These are phyloP conservation scores for Pichia cactophila DNA, from an alignment of 1,139 yeast genomes.

Conservation along the genomic window DNA sequence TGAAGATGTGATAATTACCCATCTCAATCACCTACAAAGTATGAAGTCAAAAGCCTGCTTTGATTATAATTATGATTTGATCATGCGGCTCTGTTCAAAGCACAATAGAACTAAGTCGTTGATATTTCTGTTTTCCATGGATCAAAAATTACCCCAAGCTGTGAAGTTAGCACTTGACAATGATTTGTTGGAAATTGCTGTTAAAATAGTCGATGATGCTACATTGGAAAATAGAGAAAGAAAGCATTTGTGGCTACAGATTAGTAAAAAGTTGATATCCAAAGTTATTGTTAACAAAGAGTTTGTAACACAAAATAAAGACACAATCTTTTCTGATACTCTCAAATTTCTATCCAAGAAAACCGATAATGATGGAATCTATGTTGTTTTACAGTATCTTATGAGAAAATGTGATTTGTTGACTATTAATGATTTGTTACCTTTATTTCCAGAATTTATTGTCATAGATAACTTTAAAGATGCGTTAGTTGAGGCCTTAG, in stretches of 20 bases:
- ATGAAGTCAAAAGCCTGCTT: conserved; percentile 11
- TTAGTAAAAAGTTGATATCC: conserved; percentile 52
- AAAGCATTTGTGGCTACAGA: conserved; percentile 67
- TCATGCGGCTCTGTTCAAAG: conserved; percentile 64
- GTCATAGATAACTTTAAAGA: conserved; percentile 78
- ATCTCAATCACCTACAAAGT: conserved; percentile 34
- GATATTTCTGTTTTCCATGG: conserved; percentile 57
- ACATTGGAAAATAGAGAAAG: conserved; percentile 36
- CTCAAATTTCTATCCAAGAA: conserved; percentile 1
- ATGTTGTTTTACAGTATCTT: conserved; percentile 32
- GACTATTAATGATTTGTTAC: conserved; percentile 73
- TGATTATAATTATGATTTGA: conserved; percentile 58
- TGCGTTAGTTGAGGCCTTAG: conserved; percentile 72
- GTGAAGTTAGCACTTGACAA: conserved; percentile 62
- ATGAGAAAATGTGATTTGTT: conserved; percentile 49
- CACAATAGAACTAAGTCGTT: conserved; percentile 57
- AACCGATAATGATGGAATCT: conserved; percentile 15
- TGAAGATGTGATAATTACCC: conserved; percentile 36
- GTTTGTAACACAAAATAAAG: conserved; percentile 19
- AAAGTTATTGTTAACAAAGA: conserved; percentile 25
- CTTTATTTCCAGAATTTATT: conserved; percentile 75
- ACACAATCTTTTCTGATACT: conserved; percentile 12
- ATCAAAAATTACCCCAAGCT: conserved; percentile 75
- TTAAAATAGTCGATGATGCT: conserved; percentile 47
- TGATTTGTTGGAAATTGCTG: conserved; percentile 56